These are phyloP conservation scores for Benincasa hispida DNA, from an alignment of 306 rosid species.

Conservation along the genomic window DNA sequence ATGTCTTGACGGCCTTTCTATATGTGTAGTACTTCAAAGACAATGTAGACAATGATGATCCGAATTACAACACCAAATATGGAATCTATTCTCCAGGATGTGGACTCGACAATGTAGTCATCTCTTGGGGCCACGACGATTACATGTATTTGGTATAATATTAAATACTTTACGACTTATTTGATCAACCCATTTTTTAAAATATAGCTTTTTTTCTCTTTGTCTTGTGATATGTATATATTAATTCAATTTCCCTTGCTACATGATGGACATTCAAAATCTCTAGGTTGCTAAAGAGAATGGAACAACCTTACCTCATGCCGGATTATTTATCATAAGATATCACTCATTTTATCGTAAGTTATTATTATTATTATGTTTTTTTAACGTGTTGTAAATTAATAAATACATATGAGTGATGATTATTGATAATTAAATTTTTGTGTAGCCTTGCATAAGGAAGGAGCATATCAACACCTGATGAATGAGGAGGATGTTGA, in stretches of 20 bases:
- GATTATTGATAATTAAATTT: not conserved
- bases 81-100: conserved; percentile 40
- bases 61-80: conserved; percentile 21
- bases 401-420: not conserved
- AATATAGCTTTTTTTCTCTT: not conserved
- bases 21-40: conserved; percentile 34
- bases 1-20: not conserved
- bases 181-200: not conserved
- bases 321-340: conserved; percentile 47
- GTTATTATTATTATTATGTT: not conserved
- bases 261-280: not conserved
- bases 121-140: conserved; percentile 69
- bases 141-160: conserved; percentile 47
- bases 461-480: conserved; percentile 40
- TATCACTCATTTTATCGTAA: conserved; percentile 58
- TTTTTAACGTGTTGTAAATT: not conserved
- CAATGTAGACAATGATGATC: conserved; percentile 23
- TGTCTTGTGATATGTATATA: not conserved
- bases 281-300: conserved; percentile 52
- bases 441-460: conserved; percentile 37
- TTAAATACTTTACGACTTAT: not conserved
- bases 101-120: conserved; percentile 36
- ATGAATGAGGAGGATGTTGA: conserved; percentile 45
- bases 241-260: not conserved
- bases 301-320: conserved; percentile 29